Evolutionary conservation across 257 asterid species (phyloP), one percentile per base, ranked within the genome.

Genomic region (Orobanche coerulescens): DNA sequence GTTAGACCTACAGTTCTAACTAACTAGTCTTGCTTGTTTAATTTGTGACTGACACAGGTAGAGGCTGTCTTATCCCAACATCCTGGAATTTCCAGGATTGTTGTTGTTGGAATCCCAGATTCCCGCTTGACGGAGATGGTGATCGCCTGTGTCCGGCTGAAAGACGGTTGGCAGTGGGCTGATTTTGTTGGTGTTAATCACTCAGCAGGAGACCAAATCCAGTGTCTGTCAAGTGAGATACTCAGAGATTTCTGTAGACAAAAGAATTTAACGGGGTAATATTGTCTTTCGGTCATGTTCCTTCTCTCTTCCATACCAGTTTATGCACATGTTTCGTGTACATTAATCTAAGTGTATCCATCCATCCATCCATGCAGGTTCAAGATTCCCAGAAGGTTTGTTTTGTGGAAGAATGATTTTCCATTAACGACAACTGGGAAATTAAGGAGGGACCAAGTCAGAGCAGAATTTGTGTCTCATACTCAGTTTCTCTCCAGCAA

Each of bases 401-500:
- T 87, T 4, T 9, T 71, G 54, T 87, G 96, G 97, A 65, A 62
- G 60, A 68, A 68, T 44, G 61, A 79, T 53, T 90, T 87, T 72
- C 96, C 96, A 26, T 10, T 74, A 69, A 87, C 97, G 28, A 79
- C 86, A 37, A 85, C 91, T 18, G 96, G 96, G 64, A 90, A 90
- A 67, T 28, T 90, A 66, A 87, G 73, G 77, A 83, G 97, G 68
- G 94, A 83, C 49, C 79, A 73, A 44, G 61, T 90, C 16, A 82
- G 82, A 73, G 78, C 69, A 67, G 74, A 81, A 61, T 72, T 85
- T 16, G 30, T 78, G 61, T 85, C 86, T 31, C 72, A 50, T 11
- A 42, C 67, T 59, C 78, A 75, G 33, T 48, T 65, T 42, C 40
- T 64, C 12, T 51, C 82, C 67, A 87, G 94, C 81, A 84, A 78